Evolutionary conservation across 305 asterid species (phyloP).

Genomic region (Rubia occidens): DNA sequence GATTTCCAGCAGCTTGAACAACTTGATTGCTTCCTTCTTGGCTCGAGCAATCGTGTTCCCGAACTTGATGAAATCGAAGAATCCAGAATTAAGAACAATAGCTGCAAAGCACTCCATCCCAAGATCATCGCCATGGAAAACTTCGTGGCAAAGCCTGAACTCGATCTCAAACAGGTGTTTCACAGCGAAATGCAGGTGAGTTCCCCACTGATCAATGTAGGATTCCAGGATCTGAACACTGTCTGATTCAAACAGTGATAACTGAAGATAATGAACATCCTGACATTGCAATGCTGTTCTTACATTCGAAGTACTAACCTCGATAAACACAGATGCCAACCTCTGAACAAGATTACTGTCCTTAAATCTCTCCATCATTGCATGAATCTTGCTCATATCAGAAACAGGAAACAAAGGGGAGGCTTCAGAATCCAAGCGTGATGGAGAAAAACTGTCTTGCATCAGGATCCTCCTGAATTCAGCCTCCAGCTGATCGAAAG

Average conservation of each 20-base stretch:
- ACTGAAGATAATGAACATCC: constrained; percentile 38
- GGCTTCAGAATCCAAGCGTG: not conserved
- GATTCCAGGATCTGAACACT: constrained; percentile 43
- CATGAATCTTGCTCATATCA: constrained; percentile 36
- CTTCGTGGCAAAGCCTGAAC: constrained; percentile 46
- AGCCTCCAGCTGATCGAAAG: constrained; percentile 43
- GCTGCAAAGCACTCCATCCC: constrained; percentile 50
- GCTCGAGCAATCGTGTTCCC: constrained; percentile 42
- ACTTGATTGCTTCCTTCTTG: constrained; percentile 81
- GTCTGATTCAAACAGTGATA: constrained; percentile 45
- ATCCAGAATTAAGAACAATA: constrained; percentile 51
- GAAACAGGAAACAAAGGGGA: constrained; percentile 19
- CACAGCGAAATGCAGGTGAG: constrained; percentile 53
- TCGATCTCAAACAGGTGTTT: constrained; percentile 48
- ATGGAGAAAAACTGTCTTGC: constrained; percentile 18
- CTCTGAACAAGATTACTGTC: constrained; percentile 35
- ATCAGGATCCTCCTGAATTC: constrained; percentile 37
- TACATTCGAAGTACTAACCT: constrained; percentile 42
- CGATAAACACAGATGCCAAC: constrained; percentile 41
- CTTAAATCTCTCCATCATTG: constrained; percentile 39
- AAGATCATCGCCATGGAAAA: constrained; percentile 30
- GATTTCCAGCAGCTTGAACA: constrained; percentile 53
- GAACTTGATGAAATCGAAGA: constrained; percentile 40
- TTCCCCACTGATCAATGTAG: constrained; percentile 50
- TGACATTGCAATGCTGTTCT: constrained; percentile 33